phyloP scores from a whole-genome alignment of 495 filamentous ascomycete genomes.

The Astrothelium subdiscretum region DNA sequence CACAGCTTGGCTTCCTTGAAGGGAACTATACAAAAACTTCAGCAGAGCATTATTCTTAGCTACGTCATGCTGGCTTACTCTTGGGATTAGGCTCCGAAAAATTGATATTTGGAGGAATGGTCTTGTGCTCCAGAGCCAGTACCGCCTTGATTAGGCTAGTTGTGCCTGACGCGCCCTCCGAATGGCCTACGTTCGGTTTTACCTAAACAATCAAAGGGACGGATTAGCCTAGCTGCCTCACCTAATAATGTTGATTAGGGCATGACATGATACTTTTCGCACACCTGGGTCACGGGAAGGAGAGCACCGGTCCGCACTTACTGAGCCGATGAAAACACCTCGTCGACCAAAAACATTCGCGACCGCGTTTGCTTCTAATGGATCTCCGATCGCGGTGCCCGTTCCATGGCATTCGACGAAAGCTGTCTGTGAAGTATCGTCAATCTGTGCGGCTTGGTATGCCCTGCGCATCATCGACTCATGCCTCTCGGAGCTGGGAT shows the following conservation, averaged over 20 bases:
- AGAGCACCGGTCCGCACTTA: neutral
- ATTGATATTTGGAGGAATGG: slow-evolving; percentile 35
- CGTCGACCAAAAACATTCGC: neutral
- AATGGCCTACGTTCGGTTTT: slow-evolving; percentile 25
- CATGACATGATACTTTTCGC: too few species aligned
- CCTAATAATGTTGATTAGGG: too few species aligned
- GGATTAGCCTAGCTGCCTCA: neutral
- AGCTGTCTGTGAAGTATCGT: slow-evolving; percentile 14
- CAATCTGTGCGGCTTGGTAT: slow-evolving; percentile 7
- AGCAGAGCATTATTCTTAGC: neutral
- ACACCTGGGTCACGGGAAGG: too few species aligned
- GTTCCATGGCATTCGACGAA: slow-evolving; percentile 8
- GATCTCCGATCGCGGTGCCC: slow-evolving; percentile 5
- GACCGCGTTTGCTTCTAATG: neutral
- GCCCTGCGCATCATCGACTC: slow-evolving; percentile 1
- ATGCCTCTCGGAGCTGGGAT: slow-evolving; percentile 3
- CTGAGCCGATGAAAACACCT: neutral
- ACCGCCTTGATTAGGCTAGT: slow-evolving; percentile 46
- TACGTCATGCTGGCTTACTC: neutral
- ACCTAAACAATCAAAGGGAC: neutral
- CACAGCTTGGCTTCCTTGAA: neutral
- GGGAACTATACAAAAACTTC: neutral
- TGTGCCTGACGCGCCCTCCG: slow-evolving; percentile 45
- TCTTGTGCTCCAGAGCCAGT: slow-evolving; percentile 44
- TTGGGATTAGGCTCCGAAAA: slow-evolving; percentile 35